phyloP scores from a whole-genome alignment of 305 asterid genomes.

The Fraxinus latifolia region DNA sequence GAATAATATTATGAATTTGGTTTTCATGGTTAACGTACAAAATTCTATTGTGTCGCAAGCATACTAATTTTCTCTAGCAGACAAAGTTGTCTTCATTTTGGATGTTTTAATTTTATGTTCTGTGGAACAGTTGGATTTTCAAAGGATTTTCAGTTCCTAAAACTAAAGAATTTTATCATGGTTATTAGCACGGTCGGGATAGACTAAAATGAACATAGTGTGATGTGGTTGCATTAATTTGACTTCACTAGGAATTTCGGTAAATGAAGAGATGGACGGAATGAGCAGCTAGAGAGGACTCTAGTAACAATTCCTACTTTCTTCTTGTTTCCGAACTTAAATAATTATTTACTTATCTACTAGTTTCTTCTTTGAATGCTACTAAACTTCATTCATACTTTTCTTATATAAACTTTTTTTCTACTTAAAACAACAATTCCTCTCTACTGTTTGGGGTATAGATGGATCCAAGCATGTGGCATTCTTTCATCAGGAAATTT shows the following conservation, averaged over 20 bases:
- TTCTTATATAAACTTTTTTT: not conserved
- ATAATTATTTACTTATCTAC: not conserved
- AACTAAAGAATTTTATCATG: not conserved
- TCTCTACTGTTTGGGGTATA: not conserved
- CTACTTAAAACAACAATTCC: not conserved
- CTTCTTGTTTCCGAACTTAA: not conserved
- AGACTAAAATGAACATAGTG: not conserved
- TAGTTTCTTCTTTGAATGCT: not conserved
- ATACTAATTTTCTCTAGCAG: not conserved
- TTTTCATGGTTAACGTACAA: not conserved
- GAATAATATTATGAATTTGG: not conserved
- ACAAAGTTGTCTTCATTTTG: not conserved
- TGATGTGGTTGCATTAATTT: not conserved
- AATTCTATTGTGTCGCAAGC: not conserved
- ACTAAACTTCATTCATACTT: not conserved
- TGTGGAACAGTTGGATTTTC: not conserved
- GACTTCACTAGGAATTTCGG: not conserved
- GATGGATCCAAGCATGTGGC: not conserved
- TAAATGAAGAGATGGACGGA: not conserved
- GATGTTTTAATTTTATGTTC: not conserved
- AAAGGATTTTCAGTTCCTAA: not conserved
- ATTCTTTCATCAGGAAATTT: not conserved
- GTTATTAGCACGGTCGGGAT: not conserved
- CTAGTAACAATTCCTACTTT: not conserved
- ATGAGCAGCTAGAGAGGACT: not conserved